Percentiles rank a stretch among this genome's conserved stretches.
phyloP scores from a whole-genome alignment of 352 stramenopile species.

The Pythium aquatile region DNA sequence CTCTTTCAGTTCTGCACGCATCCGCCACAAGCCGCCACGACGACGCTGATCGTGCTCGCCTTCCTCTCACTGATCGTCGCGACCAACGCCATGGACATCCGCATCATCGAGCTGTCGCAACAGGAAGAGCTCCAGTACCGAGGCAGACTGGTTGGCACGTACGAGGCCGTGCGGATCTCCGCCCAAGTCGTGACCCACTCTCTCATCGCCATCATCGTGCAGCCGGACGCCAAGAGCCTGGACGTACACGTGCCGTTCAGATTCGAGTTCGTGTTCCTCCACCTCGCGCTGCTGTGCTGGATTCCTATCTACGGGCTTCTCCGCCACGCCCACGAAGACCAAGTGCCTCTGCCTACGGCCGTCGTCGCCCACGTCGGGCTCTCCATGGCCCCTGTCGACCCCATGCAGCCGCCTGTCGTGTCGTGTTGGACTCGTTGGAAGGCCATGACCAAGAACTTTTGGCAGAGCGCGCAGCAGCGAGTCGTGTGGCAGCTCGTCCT shows the following conservation, averaged over 20 bases:
- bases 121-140: conserved; percentile 35
- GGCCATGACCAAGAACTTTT: conserved; percentile 25
- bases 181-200: conserved; percentile 27
- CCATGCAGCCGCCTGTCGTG: neutral
- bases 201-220: conserved; percentile 23
- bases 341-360: neutral
- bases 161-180: conserved; percentile 34
- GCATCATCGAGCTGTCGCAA: conserved; percentile 46
- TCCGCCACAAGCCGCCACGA: conserved; percentile 18
- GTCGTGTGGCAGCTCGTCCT: conserved; percentile 50
- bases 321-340: conserved; percentile 29
- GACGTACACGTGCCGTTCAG: conserved; percentile 23
- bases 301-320: conserved; percentile 35
- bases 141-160: conserved; percentile 32
- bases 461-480: conserved; percentile 32
- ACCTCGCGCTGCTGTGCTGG: conserved; percentile 31
- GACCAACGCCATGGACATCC: conserved; percentile 37
- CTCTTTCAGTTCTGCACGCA: conserved; percentile 21
- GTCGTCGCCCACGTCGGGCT: neutral
- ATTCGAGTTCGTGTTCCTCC: conserved; percentile 26
- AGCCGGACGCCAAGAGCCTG: conserved; percentile 6
- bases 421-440: conserved; percentile 10
- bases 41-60: conserved; percentile 23
- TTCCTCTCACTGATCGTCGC: conserved; percentile 35
- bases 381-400: neutral